Evolutionary conservation across 2,329 filamentous ascomycete species (phyloP).

Genomic region (Aspergillus fijiensis): DNA sequence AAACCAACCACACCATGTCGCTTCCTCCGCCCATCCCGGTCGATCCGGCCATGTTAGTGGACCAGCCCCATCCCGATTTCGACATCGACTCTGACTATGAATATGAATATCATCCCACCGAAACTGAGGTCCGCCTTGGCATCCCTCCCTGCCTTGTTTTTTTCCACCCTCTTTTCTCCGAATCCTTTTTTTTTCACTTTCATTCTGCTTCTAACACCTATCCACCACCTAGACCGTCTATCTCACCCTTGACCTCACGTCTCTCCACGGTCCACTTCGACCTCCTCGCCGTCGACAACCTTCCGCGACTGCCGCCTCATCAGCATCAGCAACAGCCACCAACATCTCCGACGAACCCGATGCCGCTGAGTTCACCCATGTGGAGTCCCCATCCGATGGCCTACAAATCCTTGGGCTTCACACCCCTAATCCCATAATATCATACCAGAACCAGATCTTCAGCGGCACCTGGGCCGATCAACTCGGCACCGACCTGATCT

Average conservation of each 20-base stretch:
- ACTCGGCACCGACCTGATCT: conserved; percentile 79
- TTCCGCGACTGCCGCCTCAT: conserved; percentile 10
- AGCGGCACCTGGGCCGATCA: conserved; percentile 78
- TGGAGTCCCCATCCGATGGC: conserved; percentile 30
- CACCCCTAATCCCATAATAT: conserved; percentile 71
- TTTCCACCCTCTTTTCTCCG: not conserved
- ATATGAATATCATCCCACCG: conserved; percentile 58
- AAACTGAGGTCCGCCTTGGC: conserved; percentile 49
- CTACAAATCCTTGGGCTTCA: conserved; percentile 86
- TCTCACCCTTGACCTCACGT: conserved; percentile 59
- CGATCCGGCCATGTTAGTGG: conserved; percentile 26
- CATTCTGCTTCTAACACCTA: not conserved
- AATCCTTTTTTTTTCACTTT: conserved; percentile 1
- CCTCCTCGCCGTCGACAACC: conserved; percentile 30
- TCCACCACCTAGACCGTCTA: conserved; percentile 52
- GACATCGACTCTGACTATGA: conserved; percentile 56
- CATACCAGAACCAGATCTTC: conserved; percentile 76
- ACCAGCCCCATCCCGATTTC: conserved; percentile 29
- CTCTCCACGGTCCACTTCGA: conserved; percentile 41
- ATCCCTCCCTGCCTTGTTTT: not conserved
- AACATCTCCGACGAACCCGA: conserved; percentile 32
- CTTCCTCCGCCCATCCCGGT: conserved; percentile 12
- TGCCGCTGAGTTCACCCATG: conserved; percentile 29
- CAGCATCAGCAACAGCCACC: not conserved
- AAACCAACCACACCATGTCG: conserved; percentile 5